Base-by-base conservation (phyloP, 2,329 filamentous ascomycete genomes). In the Trematosphaeria pertusa region DNA sequence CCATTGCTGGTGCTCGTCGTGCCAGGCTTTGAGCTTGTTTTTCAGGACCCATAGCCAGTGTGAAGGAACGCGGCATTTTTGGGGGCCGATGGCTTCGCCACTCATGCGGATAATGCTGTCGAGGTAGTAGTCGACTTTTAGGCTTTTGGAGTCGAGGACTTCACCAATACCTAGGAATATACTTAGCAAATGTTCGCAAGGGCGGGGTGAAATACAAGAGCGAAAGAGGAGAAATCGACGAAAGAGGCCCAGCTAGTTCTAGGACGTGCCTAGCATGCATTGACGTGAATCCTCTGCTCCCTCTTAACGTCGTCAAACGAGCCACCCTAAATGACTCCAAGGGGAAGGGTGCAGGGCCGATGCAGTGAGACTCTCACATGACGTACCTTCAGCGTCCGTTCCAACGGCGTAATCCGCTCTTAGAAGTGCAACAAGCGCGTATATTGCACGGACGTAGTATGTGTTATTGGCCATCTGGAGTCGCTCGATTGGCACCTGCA, bases 341-440 rank as follows among this genome's bases (percentile, higher is more conserved):
- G n/a, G n/a, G n/a, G n/a, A n/a, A n/a, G n/a, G n/a, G n/a, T n/a
- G n/a, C n/a, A n/a, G n/a, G n/a, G n/a, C n/a, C n/a, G n/a, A n/a
- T n/a, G n/a, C n/a, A n/a, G n/a, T n/a, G n/a, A n/a, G n/a, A n/a
- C n/a, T n/a, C n/a, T n/a, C n/a, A n/a, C n/a, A n/a, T n/a, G n/a
- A n/a, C n/a, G n/a, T n/a, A n/a, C 58, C 58, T n/a, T 67, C 60
- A 1, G 59, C 54, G 34, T 69, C 67, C 0, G 67, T 68, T 10
- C 64, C 62, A 2, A 71, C 60, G 1, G 65, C 67, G 20, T 69
- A 71, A 35, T 70, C 67, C n/a, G 59, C 64, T 43, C 66, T 70
- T 51, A 71, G 53, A 0, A 71, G 49, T 1, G 60, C 59, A 1
- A 71, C 61, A 1, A 71, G 57, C 0, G 66, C 63, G 45, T 64